These are phyloP conservation scores for Xylaria scruposa DNA, from an alignment of 495 filamentous ascomycete genomes.

Conservation along the genomic window DNA sequence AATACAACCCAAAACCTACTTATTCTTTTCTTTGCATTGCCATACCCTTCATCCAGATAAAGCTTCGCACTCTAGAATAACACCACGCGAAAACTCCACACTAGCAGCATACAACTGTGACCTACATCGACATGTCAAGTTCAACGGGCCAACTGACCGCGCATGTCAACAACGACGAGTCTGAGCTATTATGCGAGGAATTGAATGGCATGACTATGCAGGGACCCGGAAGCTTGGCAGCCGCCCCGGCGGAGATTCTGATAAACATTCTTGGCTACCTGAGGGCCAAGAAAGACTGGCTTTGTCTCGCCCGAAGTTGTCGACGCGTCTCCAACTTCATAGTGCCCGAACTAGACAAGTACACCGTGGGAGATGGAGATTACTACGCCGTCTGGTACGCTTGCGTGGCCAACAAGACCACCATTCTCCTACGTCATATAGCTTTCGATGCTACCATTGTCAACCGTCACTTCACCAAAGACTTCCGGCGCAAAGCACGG, in stretches of 20 bases:
- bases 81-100: background rate
- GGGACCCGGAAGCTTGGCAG: background rate
- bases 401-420: conserved; percentile 3
- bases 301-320: conserved; percentile 5
- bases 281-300: conserved; percentile 12
- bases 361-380: background rate
- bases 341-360: conserved; percentile 14
- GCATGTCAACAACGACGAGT: background rate
- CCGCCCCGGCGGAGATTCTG: conserved; percentile 10
- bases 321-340: background rate
- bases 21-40: background rate
- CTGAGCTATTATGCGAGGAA: background rate
- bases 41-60: background rate
- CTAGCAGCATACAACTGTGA: background rate
- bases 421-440: background rate
- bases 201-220: background rate
- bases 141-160: background rate
- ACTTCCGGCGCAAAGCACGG: background rate
- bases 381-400: conserved; percentile 24
- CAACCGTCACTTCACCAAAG: conserved; percentile 3
- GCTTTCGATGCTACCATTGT: background rate
- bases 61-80: background rate
- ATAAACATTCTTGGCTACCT: conserved; percentile 9
- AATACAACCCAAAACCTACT: background rate
- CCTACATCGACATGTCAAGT: background rate